Conservation (phyloP, 192 early-diverging fungal species). For the Backusella morwellensis region DNA sequence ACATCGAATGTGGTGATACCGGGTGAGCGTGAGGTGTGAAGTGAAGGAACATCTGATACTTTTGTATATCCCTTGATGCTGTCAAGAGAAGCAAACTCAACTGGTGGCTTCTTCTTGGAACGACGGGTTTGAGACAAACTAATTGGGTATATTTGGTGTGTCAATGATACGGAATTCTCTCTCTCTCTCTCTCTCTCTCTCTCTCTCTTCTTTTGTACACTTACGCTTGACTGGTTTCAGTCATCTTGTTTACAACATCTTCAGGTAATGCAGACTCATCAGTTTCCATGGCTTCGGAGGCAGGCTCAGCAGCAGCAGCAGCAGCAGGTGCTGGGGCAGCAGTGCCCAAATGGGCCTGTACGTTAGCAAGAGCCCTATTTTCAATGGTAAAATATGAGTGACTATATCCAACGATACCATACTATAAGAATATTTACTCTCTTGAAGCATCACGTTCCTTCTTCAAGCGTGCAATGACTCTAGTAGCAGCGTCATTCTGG, state of each 20-base stretch:
- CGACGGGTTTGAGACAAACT: constrained; percentile 61
- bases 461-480: constrained; percentile 90
- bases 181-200: neutral
- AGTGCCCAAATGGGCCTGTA: constrained; percentile 57
- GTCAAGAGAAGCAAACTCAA: constrained; percentile 65
- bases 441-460: constrained; percentile 92
- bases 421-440: constrained; percentile 39
- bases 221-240: constrained; percentile 50
- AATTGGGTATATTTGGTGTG: constrained; percentile 11
- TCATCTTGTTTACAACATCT: constrained; percentile 49
- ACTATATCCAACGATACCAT: neutral
- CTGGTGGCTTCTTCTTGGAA: constrained; percentile 79
- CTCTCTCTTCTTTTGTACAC: neutral
- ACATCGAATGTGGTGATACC: constrained; percentile 63
- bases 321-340: constrained; percentile 33
- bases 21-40: constrained; percentile 72
- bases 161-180: neutral
- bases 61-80: constrained; percentile 59
- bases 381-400: neutral
- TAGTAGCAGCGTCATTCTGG: constrained; percentile 93
- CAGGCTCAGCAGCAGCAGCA: constrained; percentile 23
- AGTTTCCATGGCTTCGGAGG: constrained; percentile 50
- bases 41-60: constrained; percentile 50
- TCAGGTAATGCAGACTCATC: constrained; percentile 43
- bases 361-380: constrained; percentile 54